phyloP scores from a whole-genome alignment of 2,329 filamentous ascomycete genomes.

The Claviceps purpurea region DNA sequence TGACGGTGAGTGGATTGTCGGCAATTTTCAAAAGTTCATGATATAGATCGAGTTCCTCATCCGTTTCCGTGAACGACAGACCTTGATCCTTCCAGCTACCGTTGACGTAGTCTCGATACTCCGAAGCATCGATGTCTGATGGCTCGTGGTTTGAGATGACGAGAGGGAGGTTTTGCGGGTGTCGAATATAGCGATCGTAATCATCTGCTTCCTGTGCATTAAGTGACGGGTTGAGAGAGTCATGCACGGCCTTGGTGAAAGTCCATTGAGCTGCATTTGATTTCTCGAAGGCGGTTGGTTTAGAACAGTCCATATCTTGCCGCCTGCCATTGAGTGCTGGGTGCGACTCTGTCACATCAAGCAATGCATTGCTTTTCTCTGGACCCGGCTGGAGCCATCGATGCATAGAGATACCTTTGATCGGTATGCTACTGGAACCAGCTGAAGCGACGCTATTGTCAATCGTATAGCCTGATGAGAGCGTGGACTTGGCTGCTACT shows the following conservation, averaged over 20 bases:
- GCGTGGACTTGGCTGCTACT: slow-evolving; percentile 48
- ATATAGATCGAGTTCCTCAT: slow-evolving; percentile 44
- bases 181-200: slow-evolving; percentile 77
- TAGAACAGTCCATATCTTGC: slow-evolving; percentile 24
- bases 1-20: slow-evolving; percentile 77
- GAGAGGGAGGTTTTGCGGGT: slow-evolving; percentile 78
- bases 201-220: slow-evolving; percentile 65
- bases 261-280: slow-evolving; percentile 77
- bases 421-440: slow-evolving; percentile 23
- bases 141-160: slow-evolving; percentile 59
- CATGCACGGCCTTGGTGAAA: slow-evolving; percentile 70
- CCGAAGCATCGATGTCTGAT: slow-evolving; percentile 42
- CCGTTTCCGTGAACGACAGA: slow-evolving; percentile 36
- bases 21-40: slow-evolving; percentile 61
- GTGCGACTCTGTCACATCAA: background rate
- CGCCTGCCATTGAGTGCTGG: background rate
- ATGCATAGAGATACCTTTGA: slow-evolving; percentile 41
- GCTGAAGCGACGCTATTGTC: slow-evolving; percentile 29
- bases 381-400: slow-evolving; percentile 45
- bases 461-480: slow-evolving; percentile 13
- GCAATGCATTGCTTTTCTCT: slow-evolving; percentile 17
- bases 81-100: slow-evolving; percentile 50
- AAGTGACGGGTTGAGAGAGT: slow-evolving; percentile 76
- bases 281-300: slow-evolving; percentile 56
- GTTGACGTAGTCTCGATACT: slow-evolving; percentile 72